These are phyloP conservation scores for Rhizoclosmatium sp. DNA, from an alignment of 192 early-diverging fungal species.

Conservation along the genomic window DNA sequence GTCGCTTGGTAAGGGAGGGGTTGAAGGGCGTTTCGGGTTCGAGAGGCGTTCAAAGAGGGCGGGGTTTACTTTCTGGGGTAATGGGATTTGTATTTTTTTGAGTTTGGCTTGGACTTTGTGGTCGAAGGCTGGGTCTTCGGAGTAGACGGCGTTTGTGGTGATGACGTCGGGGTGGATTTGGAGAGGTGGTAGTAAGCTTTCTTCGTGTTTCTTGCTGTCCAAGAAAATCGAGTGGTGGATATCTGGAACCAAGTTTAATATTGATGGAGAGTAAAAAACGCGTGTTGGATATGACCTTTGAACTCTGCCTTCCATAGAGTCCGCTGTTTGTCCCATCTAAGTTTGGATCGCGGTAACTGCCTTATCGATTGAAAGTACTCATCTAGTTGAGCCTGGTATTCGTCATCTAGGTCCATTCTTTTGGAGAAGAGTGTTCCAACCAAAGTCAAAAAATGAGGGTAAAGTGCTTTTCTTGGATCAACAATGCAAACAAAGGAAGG, in stretches of 20 bases:
- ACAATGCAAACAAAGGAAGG: neutral
- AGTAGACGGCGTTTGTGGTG: conserved; percentile 18
- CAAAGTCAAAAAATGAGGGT: neutral
- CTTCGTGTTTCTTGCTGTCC: conserved; percentile 1
- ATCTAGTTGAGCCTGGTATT: conserved; percentile 32
- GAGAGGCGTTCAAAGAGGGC: conserved; percentile 30
- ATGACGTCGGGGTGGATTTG: neutral
- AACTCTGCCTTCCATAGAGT: conserved; percentile 36
- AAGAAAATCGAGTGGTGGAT: conserved; percentile 28
- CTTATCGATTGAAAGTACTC: conserved; percentile 10
- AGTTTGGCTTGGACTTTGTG: neutral
- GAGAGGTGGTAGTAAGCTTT: conserved; percentile 3
- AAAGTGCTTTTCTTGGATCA: neutral
- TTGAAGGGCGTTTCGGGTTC: conserved; percentile 25
- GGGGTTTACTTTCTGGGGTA: neutral
- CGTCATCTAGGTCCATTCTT: conserved; percentile 23
- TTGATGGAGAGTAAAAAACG: neutral
- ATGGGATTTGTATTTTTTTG: neutral
- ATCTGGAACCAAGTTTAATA: neutral
- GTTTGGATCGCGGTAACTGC: conserved; percentile 26
- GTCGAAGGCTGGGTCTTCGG: neutral
- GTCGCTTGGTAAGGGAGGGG: conserved; percentile 30
- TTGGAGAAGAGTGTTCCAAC: neutral
- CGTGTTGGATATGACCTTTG: conserved; percentile 20
- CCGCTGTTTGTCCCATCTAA: conserved; percentile 39